These are phyloP conservation scores for Macrophomina phaseolina DNA, from an alignment of 2,329 filamentous ascomycete species.

Conservation along the genomic window DNA sequence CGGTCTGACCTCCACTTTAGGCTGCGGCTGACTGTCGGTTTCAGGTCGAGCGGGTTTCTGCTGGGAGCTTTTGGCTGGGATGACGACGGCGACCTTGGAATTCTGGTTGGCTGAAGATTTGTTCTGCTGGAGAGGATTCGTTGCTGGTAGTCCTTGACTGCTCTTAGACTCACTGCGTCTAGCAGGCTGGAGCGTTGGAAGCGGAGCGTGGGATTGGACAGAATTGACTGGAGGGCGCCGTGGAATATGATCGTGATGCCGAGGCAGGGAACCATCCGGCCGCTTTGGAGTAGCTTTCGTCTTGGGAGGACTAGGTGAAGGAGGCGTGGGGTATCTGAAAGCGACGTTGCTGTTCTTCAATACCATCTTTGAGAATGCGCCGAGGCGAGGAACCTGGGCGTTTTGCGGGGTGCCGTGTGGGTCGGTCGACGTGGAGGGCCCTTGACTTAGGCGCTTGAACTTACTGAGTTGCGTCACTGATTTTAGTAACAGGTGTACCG, in stretches of 20 bases:
- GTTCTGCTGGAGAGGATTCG: conserved; percentile 3
- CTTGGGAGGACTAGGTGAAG: neutral
- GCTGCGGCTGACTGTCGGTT: neutral
- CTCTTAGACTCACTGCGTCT: neutral
- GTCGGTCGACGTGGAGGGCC: conserved; percentile 27
- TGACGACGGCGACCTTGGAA: conserved; percentile 20
- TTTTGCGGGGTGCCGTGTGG: conserved; percentile 3
- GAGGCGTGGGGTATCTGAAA: conserved; percentile 38
- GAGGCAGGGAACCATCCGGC: neutral
- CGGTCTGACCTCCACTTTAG: neutral
- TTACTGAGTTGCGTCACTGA: neutral
- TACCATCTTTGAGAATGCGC: conserved; percentile 62
- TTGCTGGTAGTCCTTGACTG: neutral
- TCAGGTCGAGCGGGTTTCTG: neutral
- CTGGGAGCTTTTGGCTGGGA: conserved; percentile 11
- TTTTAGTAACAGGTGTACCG: neutral
- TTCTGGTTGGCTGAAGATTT: neutral
- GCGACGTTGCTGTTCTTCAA: conserved; percentile 49
- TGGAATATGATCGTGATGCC: neutral
- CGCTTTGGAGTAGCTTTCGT: conserved; percentile 7
- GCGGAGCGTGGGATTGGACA: neutral
- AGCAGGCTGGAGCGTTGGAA: neutral
- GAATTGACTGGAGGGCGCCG: neutral
- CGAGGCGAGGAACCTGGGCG: conserved; percentile 41
- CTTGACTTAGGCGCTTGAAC: conserved; percentile 40